Percentiles rank a stretch among this genome's conserved stretches.
These are phyloP conservation scores for Salix dunnii DNA, from an alignment of 345 rosid species.

Conservation along the genomic window DNA sequence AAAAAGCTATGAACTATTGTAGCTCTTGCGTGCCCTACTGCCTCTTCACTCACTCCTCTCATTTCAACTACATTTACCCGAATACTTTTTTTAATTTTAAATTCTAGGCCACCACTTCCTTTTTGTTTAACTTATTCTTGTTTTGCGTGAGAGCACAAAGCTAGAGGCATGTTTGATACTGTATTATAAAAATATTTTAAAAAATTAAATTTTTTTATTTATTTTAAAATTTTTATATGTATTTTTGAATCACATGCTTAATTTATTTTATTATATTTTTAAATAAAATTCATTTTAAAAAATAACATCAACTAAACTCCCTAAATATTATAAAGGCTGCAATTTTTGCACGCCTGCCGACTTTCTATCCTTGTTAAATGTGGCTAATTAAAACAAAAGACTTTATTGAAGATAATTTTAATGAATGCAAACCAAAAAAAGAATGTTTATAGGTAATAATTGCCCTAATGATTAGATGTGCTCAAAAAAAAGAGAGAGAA, in stretches of 20 bases:
- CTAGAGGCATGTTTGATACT: neutral
- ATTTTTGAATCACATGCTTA: no score
- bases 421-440: neutral
- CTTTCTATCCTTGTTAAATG: slow-evolving; percentile 3
- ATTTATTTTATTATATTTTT: no score
- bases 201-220: no score
- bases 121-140: neutral
- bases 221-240: no score
- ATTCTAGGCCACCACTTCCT: no score
- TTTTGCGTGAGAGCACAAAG: neutral
- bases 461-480: slow-evolving; percentile 13
- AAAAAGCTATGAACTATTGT: neutral
- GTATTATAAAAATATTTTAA: no score
- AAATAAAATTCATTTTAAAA: no score
- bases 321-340: no score
- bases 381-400: no score
- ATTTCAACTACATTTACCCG: neutral
- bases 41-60: neutral
- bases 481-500: neutral
- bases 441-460: neutral
- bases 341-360: slow-evolving; percentile 7
- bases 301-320: neutral
- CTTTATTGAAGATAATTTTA: neutral
- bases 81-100: no score
- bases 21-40: neutral